Evolutionary conservation across 441 rosid genomes (phyloP).

Genomic region (Manihot esculenta): DNA sequence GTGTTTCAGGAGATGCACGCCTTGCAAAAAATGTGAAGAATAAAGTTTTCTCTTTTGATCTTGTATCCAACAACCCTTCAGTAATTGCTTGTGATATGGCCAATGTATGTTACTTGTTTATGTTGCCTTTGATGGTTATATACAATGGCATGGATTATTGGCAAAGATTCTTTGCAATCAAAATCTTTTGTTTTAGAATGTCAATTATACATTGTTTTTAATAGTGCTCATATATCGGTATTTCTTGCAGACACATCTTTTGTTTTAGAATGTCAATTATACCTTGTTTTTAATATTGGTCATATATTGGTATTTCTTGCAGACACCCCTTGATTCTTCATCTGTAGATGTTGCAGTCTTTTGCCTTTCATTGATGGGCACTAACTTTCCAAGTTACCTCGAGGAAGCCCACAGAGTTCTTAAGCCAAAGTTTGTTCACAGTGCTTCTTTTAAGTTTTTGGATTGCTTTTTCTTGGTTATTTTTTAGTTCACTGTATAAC

Average conservation of each 20-base stretch:
- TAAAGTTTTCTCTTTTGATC: constrained; percentile 87
- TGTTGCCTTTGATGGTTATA: background rate
- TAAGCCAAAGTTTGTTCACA: constrained; percentile 59
- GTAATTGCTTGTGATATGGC: constrained; percentile 92
- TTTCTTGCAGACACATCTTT: constrained; percentile 46
- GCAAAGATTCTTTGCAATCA: background rate
- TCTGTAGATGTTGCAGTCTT: constrained; percentile 80
- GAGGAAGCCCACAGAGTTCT: constrained; percentile 84
- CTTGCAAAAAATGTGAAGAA: constrained; percentile 79
- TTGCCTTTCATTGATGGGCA: constrained; percentile 95
- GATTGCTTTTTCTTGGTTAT: background rate
- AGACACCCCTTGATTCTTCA: constrained; percentile 66
- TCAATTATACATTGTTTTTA: constrained; percentile 5
- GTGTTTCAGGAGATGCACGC: constrained; percentile 74
- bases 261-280: background rate
- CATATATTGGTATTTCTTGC: constrained; percentile 28
- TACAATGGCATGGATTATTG: background rate
- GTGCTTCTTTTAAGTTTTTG: constrained; percentile 11
- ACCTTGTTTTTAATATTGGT: constrained; percentile 2
- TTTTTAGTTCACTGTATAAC: background rate
- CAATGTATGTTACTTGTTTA: constrained; percentile 41
- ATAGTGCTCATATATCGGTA: constrained; percentile 9
- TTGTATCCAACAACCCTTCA: constrained; percentile 71
- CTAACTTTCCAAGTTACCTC: constrained; percentile 68
- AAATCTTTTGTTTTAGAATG: background rate